These are phyloP conservation scores for Spergularia azorica DNA, from an alignment of 179 eudicot genomes.

Conservation along the genomic window DNA sequence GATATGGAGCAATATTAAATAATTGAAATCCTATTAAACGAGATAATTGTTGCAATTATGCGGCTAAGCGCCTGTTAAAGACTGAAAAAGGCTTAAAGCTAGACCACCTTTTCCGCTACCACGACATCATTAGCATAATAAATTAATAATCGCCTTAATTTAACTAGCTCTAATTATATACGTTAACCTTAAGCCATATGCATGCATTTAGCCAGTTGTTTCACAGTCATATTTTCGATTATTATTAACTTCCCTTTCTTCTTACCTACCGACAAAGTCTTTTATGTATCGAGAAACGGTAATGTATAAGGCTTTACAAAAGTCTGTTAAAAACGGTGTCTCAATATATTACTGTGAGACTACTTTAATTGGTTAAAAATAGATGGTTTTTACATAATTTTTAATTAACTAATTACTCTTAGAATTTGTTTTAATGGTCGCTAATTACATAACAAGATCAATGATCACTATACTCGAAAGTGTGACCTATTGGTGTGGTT, in stretches of 20 bases:
- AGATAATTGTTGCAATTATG: not conserved
- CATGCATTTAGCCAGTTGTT: conserved; percentile 2
- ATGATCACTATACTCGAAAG: too few species aligned
- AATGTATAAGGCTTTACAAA: too few species aligned
- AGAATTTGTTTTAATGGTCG: too few species aligned
- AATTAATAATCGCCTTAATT: not conserved
- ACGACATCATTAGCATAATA: not conserved
- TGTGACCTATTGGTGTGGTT: too few species aligned
- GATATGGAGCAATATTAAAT: not conserved
- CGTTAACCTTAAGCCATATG: not conserved
- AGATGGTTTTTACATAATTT: too few species aligned
- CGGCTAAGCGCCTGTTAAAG: not conserved
- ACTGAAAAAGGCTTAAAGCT: conserved; percentile 4
- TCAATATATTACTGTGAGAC: too few species aligned
- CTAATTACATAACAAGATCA: too few species aligned
- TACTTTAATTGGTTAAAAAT: too few species aligned
- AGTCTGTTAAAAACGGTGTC: too few species aligned
- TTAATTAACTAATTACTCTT: too few species aligned
- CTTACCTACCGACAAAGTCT: not conserved
- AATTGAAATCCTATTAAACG: not conserved
- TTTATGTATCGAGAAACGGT: too few species aligned
- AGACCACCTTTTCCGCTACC: not conserved
- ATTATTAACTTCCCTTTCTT: not conserved
- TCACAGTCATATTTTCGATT: not conserved
- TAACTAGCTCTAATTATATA: not conserved